Percentiles rank a stretch among this genome's conserved stretches.
Evolutionary conservation across 1,284 basidiomycete species (phyloP).

Genomic region (Gymnopus androsaceus): DNA sequence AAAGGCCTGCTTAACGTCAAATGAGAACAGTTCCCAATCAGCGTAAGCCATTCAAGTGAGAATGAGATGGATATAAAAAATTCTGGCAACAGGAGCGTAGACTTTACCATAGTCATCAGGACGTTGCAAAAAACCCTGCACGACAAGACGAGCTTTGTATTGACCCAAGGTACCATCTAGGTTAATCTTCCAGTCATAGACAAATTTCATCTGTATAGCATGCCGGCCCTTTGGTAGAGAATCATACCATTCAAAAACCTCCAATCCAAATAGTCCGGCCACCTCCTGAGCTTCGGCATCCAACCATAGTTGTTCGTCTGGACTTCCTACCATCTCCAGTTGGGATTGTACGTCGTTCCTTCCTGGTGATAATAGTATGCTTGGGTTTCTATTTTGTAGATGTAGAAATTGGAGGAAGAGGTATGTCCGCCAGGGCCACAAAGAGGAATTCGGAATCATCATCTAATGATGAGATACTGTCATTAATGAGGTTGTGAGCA

Average conservation of each 20-base stretch:
- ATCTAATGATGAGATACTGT: background rate
- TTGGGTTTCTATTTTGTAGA: no score
- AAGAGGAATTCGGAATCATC: background rate
- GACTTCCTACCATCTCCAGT: background rate
- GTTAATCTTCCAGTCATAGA: constrained; percentile 30
- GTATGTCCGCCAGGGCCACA: background rate
- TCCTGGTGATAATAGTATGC: background rate
- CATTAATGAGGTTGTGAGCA: background rate
- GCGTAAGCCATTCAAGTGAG: no score
- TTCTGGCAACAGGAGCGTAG: constrained; percentile 35
- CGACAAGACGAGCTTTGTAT: constrained; percentile 36
- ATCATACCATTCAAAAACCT: background rate
- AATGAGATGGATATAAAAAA: constrained; percentile 31
- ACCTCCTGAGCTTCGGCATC: background rate
- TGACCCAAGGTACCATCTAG: constrained; percentile 25
- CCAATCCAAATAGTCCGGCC: background rate
- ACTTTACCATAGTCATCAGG: constrained; percentile 36
- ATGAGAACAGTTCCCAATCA: no score
- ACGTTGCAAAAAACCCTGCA: constrained; percentile 35
- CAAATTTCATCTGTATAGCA: constrained; percentile 22
- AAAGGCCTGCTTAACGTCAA: constrained; percentile 37
- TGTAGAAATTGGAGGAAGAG: background rate
- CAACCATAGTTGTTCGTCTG: background rate
- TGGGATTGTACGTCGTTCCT: no score
- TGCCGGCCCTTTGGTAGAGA: background rate